Percentiles rank a stretch among this genome's conserved stretches.
Evolutionary conservation across 257 asterid genomes (phyloP).

Genomic region (Fraxinus quadrangulata): DNA sequence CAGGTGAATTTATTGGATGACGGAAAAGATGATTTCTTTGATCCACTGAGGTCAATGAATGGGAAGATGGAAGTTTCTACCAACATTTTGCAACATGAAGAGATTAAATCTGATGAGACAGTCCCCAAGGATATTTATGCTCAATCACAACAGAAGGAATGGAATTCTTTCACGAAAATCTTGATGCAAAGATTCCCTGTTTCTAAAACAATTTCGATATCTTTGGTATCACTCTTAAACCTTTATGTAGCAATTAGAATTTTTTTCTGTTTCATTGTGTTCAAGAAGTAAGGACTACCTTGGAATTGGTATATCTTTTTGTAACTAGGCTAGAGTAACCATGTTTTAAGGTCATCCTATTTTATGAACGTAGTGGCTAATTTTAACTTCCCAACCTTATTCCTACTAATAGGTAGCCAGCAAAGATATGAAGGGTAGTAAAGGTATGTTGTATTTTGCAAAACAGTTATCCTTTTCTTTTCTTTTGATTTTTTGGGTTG

Average conservation of each 20-base stretch:
- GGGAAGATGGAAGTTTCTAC: conserved; percentile 34
- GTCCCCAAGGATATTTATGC: conserved; percentile 25
- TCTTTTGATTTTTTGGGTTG: conserved; percentile 27
- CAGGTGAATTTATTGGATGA: conserved; percentile 48
- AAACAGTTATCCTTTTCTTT: conserved; percentile 2
- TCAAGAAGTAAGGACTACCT: conserved; percentile 1
- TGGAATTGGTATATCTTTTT: conserved; percentile 6
- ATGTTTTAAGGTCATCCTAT: conserved; percentile 4
- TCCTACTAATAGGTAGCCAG: conserved; percentile 52
- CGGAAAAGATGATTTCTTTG: conserved; percentile 42
- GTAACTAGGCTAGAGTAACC: neutral
- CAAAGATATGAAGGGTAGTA: conserved; percentile 53
- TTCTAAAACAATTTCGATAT: conserved; percentile 49
- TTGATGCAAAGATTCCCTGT: conserved; percentile 73
- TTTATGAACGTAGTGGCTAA: conserved; percentile 17
- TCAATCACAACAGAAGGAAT: conserved; percentile 51
- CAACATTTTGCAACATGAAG: conserved; percentile 37
- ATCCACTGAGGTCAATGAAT: conserved; percentile 60
- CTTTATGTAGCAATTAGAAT: neutral
- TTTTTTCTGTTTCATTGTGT: neutral
- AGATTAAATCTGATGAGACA: conserved; percentile 27
- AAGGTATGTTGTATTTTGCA: conserved; percentile 50
- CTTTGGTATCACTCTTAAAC: conserved; percentile 38
- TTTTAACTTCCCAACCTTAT: conserved; percentile 23
- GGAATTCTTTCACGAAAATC: conserved; percentile 64